Conservation (phyloP, 1,139 yeast species). For the Protomyces inundatus region DNA sequence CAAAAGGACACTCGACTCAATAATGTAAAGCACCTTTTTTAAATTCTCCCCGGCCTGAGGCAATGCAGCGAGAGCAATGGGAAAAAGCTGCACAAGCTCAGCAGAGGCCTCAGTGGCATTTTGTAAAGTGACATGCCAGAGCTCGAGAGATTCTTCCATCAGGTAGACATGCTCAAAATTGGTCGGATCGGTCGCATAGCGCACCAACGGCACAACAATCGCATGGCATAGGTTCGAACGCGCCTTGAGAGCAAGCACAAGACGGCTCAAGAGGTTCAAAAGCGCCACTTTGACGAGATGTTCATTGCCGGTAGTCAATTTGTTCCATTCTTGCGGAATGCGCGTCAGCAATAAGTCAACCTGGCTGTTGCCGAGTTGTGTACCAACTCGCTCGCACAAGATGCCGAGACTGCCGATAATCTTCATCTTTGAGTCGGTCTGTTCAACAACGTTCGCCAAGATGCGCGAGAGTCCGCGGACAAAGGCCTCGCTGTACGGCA, state of each 20-base stretch:
- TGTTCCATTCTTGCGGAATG: slow-evolving; percentile 73
- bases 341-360: slow-evolving; percentile 51
- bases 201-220: slow-evolving; percentile 62
- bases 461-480: slow-evolving; percentile 29
- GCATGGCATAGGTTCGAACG: slow-evolving; percentile 57
- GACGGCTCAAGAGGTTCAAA: slow-evolving; percentile 60
- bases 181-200: slow-evolving; percentile 56
- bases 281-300: slow-evolving; percentile 67
- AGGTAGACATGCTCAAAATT: slow-evolving; percentile 59
- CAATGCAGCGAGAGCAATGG: slow-evolving; percentile 38
- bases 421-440: slow-evolving; percentile 70
- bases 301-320: slow-evolving; percentile 47
- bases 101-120: slow-evolving; percentile 44
- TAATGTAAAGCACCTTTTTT: slow-evolving; percentile 50
- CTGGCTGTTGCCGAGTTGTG: slow-evolving; percentile 30
- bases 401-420: slow-evolving; percentile 62
- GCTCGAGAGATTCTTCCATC: slow-evolving; percentile 80
- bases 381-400: slow-evolving; percentile 52
- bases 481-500: slow-evolving; percentile 53
- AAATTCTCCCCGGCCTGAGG: slow-evolving; percentile 70
- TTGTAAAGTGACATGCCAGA: slow-evolving; percentile 71
- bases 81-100: slow-evolving; percentile 47
- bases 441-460: slow-evolving; percentile 47
- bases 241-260: slow-evolving; percentile 59
- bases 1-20: slow-evolving; percentile 66